A percentile compares a stretch with the other conserved stretches of the same genome.
phyloP scores from a whole-genome alignment of 768 basidiomycete genomes.

The Saitozyma podzolica region DNA sequence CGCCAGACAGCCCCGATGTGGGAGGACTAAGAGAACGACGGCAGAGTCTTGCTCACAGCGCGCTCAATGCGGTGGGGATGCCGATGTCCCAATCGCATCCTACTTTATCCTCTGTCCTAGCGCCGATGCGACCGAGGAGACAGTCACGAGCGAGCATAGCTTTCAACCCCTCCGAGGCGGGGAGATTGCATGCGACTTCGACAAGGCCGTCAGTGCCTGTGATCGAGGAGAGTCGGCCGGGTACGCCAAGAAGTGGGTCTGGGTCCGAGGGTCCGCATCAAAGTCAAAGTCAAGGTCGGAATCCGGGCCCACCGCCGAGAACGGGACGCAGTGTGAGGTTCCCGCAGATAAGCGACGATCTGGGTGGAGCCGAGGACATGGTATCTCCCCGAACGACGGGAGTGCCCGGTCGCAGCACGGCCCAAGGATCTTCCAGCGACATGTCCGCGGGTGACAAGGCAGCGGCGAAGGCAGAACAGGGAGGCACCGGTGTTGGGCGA shows the following conservation, averaged over 20 bases:
- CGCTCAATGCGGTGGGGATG: too few relatives aligned
- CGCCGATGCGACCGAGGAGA: conserved; percentile 3
- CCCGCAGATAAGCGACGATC: neutral
- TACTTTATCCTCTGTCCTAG: conserved; percentile 6
- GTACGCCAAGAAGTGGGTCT: too few relatives aligned
- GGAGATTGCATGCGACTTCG: too few relatives aligned
- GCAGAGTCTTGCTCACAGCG: conserved; percentile 7
- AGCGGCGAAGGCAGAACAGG: too few relatives aligned
- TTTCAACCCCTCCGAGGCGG: neutral
- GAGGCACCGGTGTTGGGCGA: too few relatives aligned
- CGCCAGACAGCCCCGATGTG: conserved; percentile 5
- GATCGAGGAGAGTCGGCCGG: too few relatives aligned
- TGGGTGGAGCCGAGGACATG: too few relatives aligned
- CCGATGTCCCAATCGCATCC: conserved; percentile 2
- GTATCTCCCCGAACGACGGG: too few relatives aligned
- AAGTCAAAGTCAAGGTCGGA: neutral
- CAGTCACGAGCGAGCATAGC: conserved; percentile 8
- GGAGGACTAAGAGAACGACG: conserved; percentile 13
- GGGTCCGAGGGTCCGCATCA: neutral
- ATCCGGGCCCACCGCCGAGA: conserved; percentile 2
- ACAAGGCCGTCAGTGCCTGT: too few relatives aligned
- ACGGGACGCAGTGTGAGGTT: conserved; percentile 5
- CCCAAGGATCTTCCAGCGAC: too few relatives aligned
- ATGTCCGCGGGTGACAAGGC: too few relatives aligned
- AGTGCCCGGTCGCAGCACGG: too few relatives aligned